Conservation (phyloP, 192 early-diverging fungal species). For the Gaertneriomyces semiglobifer region DNA sequence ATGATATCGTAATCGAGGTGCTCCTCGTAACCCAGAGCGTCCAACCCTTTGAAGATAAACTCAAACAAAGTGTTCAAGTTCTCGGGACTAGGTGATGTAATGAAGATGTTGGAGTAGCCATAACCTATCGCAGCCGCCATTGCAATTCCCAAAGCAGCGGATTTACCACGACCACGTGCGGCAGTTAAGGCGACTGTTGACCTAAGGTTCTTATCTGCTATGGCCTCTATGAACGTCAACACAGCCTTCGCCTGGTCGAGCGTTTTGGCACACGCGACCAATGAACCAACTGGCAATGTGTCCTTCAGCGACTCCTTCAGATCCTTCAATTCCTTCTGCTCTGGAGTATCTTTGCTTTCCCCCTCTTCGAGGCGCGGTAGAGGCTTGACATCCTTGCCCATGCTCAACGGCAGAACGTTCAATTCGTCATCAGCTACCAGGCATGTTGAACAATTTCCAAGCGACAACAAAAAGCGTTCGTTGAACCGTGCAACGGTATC, state of each 20-base stretch:
- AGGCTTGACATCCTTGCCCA: slow-evolving; percentile 91
- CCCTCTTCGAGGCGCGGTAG: slow-evolving; percentile 52
- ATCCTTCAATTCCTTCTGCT: slow-evolving; percentile 65
- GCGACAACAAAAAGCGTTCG: slow-evolving; percentile 93
- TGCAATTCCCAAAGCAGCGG: slow-evolving; percentile 89
- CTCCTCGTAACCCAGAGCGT: slow-evolving; percentile 97
- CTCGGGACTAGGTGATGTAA: slow-evolving; percentile 94
- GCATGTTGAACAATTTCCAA: slow-evolving; percentile 82
- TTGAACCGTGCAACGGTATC: slow-evolving; percentile 96
- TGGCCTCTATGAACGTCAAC: slow-evolving; percentile 94
- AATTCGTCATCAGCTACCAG: slow-evolving; percentile 97
- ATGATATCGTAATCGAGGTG: slow-evolving; percentile 98
- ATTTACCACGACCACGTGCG: slow-evolving; percentile 95
- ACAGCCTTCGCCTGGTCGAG: slow-evolving; percentile 96
- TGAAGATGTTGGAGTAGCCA: slow-evolving; percentile 99
- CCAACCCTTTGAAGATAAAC: slow-evolving; percentile 97
- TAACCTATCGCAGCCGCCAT: slow-evolving; percentile 95
- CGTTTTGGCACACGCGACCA: slow-evolving; percentile 76
- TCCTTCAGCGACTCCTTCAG: slow-evolving; percentile 87
- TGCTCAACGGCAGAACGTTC: slow-evolving; percentile 91
- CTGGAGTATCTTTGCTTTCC: slow-evolving; percentile 35
- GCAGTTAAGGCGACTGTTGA: slow-evolving; percentile 92
- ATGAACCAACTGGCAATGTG: slow-evolving; percentile 83
- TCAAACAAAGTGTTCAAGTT: slow-evolving; percentile 98
- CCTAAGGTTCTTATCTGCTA: slow-evolving; percentile 89